Base-by-base conservation (phyloP, 2,329 filamentous ascomycete genomes). In the Talaromyces amestolkiae region DNA sequence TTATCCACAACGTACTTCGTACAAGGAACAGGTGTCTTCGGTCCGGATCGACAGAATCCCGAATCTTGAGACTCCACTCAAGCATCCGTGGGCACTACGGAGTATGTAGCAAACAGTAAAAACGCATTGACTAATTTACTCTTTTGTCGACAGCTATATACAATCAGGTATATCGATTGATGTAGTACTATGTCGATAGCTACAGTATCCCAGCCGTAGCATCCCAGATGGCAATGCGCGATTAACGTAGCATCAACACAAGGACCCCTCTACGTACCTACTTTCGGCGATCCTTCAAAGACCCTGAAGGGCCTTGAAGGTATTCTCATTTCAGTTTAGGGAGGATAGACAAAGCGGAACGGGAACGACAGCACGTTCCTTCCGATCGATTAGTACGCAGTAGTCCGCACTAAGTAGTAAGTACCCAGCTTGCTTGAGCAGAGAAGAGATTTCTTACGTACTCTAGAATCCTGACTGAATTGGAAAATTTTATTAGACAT, bases 321-420 rank as follows among this genome's bases (percentile, higher is more conserved):
- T 37, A 56, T 56, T 19, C 53, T 33, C 53, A 56, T 56, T 37
- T 17, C 53, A 56, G 53, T 15, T n/a, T 56, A 39, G 53, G 33
- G 27, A 31, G 22, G 53, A 22, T 37, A 31, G 51, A 56, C 51
- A 19, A 56, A 24, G 53, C 53, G 53, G 53, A 22, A 15, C 53
- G 53, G 53, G n/a, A 56, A 56, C 53, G 53, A 56, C 33, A 37
- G 33, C 53, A 24, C 13, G 33, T 39, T 56, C 53, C 53, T 37
- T 56, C 53, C 53, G 33, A 56, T 56, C 53, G 19, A 56, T 37
- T 39, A 53, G 49, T 51, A 17, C 22, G 43, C 43, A 47, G 9
- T 47, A 47, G n/a, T n/a, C 27, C 27, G 27, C 9, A 37, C 35
- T 13, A 24, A 9, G 4, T 19, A 45, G 43, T 6, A 45, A 37